Evolutionary conservation across 75 land plant species (phyloP).

Genomic region (Picea sitchensis): DNA sequence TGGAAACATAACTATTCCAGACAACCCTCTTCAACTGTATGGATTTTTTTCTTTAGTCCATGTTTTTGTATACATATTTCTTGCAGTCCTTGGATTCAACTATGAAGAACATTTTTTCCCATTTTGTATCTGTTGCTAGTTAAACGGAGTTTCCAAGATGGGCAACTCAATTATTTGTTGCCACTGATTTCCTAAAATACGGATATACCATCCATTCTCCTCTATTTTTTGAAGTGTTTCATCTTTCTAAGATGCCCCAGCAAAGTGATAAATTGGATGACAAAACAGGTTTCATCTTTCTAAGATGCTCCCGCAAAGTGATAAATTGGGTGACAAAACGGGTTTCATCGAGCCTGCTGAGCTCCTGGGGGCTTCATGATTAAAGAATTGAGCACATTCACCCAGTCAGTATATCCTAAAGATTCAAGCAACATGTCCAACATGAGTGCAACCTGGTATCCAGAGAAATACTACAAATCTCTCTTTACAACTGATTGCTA

Average conservation of each 20-base stretch:
- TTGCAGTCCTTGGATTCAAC: neutral
- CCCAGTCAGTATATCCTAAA: neutral
- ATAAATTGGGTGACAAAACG: neutral
- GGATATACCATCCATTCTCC: neutral
- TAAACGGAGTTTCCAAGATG: neutral
- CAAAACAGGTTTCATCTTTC: neutral
- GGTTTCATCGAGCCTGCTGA: neutral
- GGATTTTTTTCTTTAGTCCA: neutral
- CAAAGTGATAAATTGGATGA: neutral
- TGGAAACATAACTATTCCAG: neutral
- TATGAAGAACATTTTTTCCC: neutral
- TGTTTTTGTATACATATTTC: neutral
- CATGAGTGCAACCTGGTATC: neutral
- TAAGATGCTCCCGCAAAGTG: neutral
- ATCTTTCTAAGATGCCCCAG: neutral
- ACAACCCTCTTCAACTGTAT: neutral
- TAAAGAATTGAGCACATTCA: neutral
- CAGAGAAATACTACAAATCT: neutral
- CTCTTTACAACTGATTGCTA: neutral
- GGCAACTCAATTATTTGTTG: neutral
- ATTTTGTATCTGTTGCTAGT: neutral
- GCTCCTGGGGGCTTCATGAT: neutral
- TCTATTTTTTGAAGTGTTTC: neutral
- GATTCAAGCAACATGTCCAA: neutral
- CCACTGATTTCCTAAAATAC: neutral